Base-by-base conservation (phyloP, 1,284 basidiomycete species). In the Pseudozyma sp. region DNA sequence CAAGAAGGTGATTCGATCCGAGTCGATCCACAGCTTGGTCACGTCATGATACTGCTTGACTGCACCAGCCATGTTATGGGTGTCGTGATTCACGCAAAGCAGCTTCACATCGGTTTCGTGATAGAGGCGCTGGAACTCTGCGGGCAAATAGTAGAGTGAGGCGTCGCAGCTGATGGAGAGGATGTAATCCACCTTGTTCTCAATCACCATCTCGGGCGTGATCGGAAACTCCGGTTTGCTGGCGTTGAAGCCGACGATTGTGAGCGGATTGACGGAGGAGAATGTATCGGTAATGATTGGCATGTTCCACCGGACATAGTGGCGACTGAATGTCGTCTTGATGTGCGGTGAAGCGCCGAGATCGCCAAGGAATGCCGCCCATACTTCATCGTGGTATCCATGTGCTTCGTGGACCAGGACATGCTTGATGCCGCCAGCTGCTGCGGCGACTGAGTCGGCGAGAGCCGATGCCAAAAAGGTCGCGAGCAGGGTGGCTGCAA, bases 301-400 rank as follows among this genome's bases (percentile, higher is more conserved):
- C 45, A 56, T 56, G 37, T 49, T 42, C 45, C 45, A 56, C 9
- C 54, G 54, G 8, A 5, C 4, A 9, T 49, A 42, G 30, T 40
- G 35, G 2, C 46, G 54, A 13, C 45, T 48, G 30, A 49, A 56
- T 16, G 54, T 56, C 45, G 54, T 56, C 7, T 17, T 24, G 37
- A 56, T 49, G 39, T 48, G 47, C 7, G 54, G 54, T 7, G 54
- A 56, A 7, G 54, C 19, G 7, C 24, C 54, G 35, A 56, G 54
- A 34, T 56, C 54, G 37, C 35, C 33, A 17, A 56, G 46, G 37
- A 48, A 48, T 24, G 54, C 35, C 13, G 37, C 46, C 35, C 30
- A 42, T 19, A 56, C 54, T 42, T 56, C 54, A 16, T 56, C 54
- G 30, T 56, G 54, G n/a, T 49, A 56, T 10, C 45, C 45, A 42